Conservation (phyloP, 495 filamentous ascomycete species). For the Hypoxylon trugodes region DNA sequence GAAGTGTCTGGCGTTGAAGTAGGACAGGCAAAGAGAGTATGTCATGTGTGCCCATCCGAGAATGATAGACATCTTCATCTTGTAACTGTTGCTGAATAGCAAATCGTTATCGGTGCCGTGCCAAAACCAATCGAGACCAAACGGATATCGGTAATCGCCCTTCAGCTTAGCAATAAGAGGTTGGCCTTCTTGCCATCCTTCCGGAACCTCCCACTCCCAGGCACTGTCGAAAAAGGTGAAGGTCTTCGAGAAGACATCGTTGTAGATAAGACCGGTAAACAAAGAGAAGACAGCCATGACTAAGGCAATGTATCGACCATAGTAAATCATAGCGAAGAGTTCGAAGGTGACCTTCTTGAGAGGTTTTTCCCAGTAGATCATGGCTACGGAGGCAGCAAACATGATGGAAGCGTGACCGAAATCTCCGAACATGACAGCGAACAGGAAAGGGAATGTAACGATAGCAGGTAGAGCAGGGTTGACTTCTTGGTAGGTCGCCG, state of each 20-base stretch:
- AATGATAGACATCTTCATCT: slow-evolving; percentile 99
- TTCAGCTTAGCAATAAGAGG: slow-evolving; percentile 71
- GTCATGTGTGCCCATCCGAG: slow-evolving; percentile 99
- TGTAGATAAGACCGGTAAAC: slow-evolving; percentile 97
- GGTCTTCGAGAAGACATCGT: slow-evolving; percentile 94
- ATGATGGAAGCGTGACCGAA: slow-evolving; percentile 91
- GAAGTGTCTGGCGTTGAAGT: slow-evolving; percentile 93
- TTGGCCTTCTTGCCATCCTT: slow-evolving; percentile 65
- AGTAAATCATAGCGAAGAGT: slow-evolving; percentile 97
- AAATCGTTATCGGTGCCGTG: slow-evolving; percentile 93
- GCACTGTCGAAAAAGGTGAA: slow-evolving; percentile 86
- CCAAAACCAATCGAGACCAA: slow-evolving; percentile 97
- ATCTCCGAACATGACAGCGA: slow-evolving; percentile 99
- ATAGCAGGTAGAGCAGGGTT: slow-evolving; percentile 95
- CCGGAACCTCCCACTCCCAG: slow-evolving; percentile 81
- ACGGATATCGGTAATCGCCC: slow-evolving; percentile 82
- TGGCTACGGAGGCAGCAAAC: slow-evolving; percentile 77
- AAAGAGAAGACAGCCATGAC: slow-evolving; percentile 98
- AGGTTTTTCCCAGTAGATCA: slow-evolving; percentile 95
- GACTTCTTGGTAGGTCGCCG: slow-evolving; percentile 94
- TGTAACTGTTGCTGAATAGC: slow-evolving; percentile 95
- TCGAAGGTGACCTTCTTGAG: slow-evolving; percentile 93
- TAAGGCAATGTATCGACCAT: slow-evolving; percentile 96
- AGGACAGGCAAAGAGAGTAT: slow-evolving; percentile 91
- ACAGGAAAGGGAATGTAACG: slow-evolving; percentile 96